Evolutionary conservation across 2,329 filamentous ascomycete species (phyloP), one percentile per base, ranked within the genome.

Genomic region (Graphilbum sp.): DNA sequence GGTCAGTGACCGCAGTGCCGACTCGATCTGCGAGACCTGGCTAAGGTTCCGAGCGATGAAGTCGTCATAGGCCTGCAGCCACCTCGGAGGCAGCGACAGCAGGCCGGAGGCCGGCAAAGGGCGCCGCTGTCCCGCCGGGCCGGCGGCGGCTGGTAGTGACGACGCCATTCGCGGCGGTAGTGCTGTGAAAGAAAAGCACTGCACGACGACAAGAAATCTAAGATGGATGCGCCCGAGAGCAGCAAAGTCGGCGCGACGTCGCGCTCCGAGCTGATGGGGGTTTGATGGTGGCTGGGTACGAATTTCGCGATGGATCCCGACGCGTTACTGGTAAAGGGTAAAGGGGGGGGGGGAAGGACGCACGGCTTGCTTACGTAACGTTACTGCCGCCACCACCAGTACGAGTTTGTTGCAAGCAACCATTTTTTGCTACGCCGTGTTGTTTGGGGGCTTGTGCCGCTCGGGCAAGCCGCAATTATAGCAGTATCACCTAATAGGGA

Each of bases 21-120:
- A 92, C 63, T 98, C 90, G 45, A 98, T 88, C 62, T 94, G 87
- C 36, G 85, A 84, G 38, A 98, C 86, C 42, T 92, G 85, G 52
- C 85, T 80, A 43, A 86, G 78, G 57, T 98, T 98, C 62, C 88
- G 90, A 45, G 83, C 81, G 63, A 98, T 88, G 61, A 96, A 95
- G 46, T 90, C 79, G 51, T 77, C 75, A 59, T 93, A 93, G 61
- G 75, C 70, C 46, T 67, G 61, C 38, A 84, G 63, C 74, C 73
- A 82, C 56, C 67, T 67, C 20, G 75, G 67, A 35, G 77, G 74
- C 49, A 75, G 57, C 32, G 35, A 17, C 2, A 32, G 38, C 8
- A 38, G 24, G 8, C 30, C 16, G 11, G 34, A 16, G 2, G 34
- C 27, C 5, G 27, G 27, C 27, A 15, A 15, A 12, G 27, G 8